phyloP scores from a whole-genome alignment of 2,329 filamentous ascomycete species.

The Tricladium varicosporioides region DNA sequence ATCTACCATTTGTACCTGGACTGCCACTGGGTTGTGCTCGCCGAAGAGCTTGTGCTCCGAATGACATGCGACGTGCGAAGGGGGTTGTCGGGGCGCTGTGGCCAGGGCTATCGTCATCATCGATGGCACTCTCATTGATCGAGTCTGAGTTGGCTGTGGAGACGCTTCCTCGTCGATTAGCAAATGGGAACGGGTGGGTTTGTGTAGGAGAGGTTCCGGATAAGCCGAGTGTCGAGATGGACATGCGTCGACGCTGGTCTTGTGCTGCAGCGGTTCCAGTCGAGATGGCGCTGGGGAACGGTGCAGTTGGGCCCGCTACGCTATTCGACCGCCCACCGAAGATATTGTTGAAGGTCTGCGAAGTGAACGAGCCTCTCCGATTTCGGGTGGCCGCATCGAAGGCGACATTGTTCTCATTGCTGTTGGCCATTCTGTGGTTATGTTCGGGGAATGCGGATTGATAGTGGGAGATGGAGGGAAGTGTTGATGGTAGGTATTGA shows the following conservation, averaged over 20 bases:
- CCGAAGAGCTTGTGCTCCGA: constrained; percentile 69
- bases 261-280: constrained; percentile 47
- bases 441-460: too few species aligned
- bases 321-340: constrained; percentile 53
- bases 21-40: constrained; percentile 36
- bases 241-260: constrained; percentile 66
- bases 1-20: constrained; percentile 29
- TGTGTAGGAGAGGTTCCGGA: constrained; percentile 67
- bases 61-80: constrained; percentile 83
- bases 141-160: constrained; percentile 64
- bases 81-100: constrained; percentile 67
- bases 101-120: constrained; percentile 57
- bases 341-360: constrained; percentile 43
- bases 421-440: constrained; percentile 39
- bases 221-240: constrained; percentile 71
- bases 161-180: constrained; percentile 63
- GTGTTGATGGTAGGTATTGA: constrained; percentile 2
- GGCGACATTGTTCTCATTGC: constrained; percentile 38
- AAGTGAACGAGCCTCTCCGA: constrained; percentile 46
- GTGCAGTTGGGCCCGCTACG: constrained; percentile 42
- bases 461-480: neutral
- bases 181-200: constrained; percentile 48
- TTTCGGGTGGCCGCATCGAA: constrained; percentile 38
- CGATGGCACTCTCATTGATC: constrained; percentile 70
- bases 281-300: constrained; percentile 49